Evolutionary conservation across 164 flowering plant species (phyloP).

Genomic region (Nelumbo lutea): DNA sequence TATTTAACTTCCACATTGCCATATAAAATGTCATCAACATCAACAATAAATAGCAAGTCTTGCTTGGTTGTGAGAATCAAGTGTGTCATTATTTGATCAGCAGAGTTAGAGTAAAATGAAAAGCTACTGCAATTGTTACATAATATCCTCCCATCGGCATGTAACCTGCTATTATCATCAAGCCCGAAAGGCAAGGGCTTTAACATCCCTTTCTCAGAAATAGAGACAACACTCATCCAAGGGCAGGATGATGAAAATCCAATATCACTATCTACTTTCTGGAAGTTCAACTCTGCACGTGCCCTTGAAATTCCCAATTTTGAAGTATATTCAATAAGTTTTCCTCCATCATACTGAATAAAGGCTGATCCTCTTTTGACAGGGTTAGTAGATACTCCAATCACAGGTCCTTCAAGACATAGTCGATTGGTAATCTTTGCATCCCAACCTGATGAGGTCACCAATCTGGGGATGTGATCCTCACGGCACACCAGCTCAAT

Average conservation of each 20-base stretch:
- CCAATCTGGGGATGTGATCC: conserved; percentile 49
- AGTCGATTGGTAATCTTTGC: conserved; percentile 33
- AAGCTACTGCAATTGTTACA: conserved; percentile 85
- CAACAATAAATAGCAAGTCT: conserved; percentile 68
- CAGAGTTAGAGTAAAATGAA: conserved; percentile 68
- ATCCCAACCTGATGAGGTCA: conserved; percentile 76
- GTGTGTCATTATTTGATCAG: conserved; percentile 57
- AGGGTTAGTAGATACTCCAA: conserved; percentile 54
- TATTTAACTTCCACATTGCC: conserved; percentile 43
- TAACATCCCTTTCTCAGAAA: conserved; percentile 30
- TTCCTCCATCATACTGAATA: conserved; percentile 75
- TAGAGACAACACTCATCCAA: conserved; percentile 58
- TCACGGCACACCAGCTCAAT: conserved; percentile 65
- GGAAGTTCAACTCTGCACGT: conserved; percentile 12
- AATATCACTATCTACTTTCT: conserved; percentile 24
- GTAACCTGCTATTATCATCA: conserved; percentile 63
- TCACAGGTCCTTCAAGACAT: conserved; percentile 41
- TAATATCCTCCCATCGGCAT: conserved; percentile 47
- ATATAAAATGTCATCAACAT: conserved; percentile 44
- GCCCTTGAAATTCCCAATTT: conserved; percentile 29
- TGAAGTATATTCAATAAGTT: conserved; percentile 49
- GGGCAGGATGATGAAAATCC: conserved; percentile 68
- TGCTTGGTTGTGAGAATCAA: conserved; percentile 79
- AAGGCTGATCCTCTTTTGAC: conserved; percentile 47
- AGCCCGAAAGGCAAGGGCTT: conserved; percentile 68